Evolutionary conservation across 2,329 filamentous ascomycete species (phyloP).

Genomic region (Pseudogymnoascus pannorum): DNA sequence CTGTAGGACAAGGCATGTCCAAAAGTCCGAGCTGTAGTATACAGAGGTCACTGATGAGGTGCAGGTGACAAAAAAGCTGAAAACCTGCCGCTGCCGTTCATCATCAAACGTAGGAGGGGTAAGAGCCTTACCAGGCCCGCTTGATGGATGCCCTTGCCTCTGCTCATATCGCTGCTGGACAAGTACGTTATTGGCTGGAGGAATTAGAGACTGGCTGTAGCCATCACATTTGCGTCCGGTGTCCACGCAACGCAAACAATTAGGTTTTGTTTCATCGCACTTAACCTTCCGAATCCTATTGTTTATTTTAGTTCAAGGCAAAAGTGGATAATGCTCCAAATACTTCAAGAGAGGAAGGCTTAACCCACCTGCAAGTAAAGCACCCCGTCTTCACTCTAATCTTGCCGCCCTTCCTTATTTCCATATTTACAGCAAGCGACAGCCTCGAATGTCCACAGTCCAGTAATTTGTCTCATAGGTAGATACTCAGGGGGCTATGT

Average conservation of each 20-base stretch:
- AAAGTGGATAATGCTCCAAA: neutral
- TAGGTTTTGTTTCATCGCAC: slow-evolving; percentile 28
- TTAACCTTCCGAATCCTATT: slow-evolving; percentile 27
- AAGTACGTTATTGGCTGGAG: neutral
- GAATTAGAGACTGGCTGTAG: slow-evolving; percentile 15
- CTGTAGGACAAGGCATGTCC: slow-evolving; percentile 16
- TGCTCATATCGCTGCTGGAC: neutral
- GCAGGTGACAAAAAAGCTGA: slow-evolving; percentile 16
- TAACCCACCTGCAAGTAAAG: slow-evolving; percentile 11
- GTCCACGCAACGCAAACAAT: slow-evolving; percentile 24
- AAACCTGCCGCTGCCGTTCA: slow-evolving; percentile 12
- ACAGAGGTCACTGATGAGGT: slow-evolving; percentile 1
- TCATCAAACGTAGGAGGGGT: neutral
- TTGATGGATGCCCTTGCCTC: neutral
- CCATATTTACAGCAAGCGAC: neutral
- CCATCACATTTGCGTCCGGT: slow-evolving; percentile 29
- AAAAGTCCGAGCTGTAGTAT: slow-evolving; percentile 15
- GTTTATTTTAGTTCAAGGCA: slow-evolving; percentile 9
- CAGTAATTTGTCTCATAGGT: neutral
- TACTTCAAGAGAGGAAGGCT: neutral
- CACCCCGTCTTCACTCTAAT: slow-evolving; percentile 4
- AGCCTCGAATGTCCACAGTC: neutral
- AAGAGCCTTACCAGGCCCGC: slow-evolving; percentile 3
- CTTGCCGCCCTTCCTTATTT: neutral
- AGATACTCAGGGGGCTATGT: neutral